Base-by-base conservation (phyloP, 371 early-diverging fungal genomes). In the Rhizopus arrhizus region DNA sequence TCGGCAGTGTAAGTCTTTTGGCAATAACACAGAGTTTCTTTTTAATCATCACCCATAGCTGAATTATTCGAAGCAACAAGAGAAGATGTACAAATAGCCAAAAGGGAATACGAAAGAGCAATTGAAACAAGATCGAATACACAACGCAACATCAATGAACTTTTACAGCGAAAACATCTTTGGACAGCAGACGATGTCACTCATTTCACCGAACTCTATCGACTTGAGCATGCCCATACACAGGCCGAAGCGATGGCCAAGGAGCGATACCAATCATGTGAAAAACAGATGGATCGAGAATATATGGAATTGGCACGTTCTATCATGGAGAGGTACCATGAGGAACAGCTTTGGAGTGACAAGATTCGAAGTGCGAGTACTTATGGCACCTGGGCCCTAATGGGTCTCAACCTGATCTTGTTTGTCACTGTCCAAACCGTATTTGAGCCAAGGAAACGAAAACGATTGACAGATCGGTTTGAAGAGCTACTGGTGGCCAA, bases 261-360 rank as follows among this genome's bases (percentile, higher is more conserved):
- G 58, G 72, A 64, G 9, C 72, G 74, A 38, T 88, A 89, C 59
- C 82, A 85, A 38, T 65, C 72, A 2, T 78, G 75, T 1, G 92
- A 92, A 59, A 69, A 81, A 35, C 69, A 84, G n/a, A 91, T 91
- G 58, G 93, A 93, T 45, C 71, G 77, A 13, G 81, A 81, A 22
- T 92, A 91, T 45, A 77, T 84, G 60, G 82, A 74, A 15, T 60
- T 92, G 47, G 88, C 90, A 0, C 74, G 74, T n/a, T 81, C 87
- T 0, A 93, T 93, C 38, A 86, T 88, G 76, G 84, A 86, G 48
- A 72, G 93, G 13, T 94, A 92, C 64, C 91, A 92, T 56, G 93
- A 92, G 66, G 98, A 97, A 61, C 96, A 96, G 70, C 80, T 96
- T n/a, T 97, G 94, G 91, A 91, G 92, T 59, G 98, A 97, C 82